Conservation (phyloP, 352 stramenopile species). For the Phytopythium kandeliae region DNA sequence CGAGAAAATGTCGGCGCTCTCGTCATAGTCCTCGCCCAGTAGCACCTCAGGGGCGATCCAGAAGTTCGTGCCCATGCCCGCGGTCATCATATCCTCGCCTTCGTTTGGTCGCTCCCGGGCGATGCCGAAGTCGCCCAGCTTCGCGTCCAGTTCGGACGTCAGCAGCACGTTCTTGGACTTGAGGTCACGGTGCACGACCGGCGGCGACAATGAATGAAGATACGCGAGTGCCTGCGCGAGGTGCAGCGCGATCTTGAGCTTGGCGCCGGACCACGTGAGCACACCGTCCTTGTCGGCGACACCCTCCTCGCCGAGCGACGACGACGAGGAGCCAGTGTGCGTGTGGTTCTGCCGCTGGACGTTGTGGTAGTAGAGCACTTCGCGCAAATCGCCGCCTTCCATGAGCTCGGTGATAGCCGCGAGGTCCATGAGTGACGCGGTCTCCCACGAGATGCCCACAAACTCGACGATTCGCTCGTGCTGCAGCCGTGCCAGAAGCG, state of each 20-base stretch:
- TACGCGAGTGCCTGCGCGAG: conserved; percentile 39
- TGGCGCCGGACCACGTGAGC: conserved; percentile 29
- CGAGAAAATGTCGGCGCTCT: conserved; percentile 41
- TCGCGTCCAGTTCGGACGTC: conserved; percentile 16
- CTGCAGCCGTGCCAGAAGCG: conserved; percentile 27
- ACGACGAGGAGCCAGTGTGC: no score
- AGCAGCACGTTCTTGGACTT: conserved; percentile 17
- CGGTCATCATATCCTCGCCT: conserved; percentile 49
- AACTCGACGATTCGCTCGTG: conserved; percentile 40
- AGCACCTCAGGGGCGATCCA: conserved; percentile 67
- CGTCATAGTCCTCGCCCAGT: conserved; percentile 35
- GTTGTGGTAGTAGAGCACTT: conserved; percentile 15
- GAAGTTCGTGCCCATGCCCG: conserved; percentile 38
- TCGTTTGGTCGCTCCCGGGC: not conserved
- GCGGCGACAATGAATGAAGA: conserved; percentile 37
- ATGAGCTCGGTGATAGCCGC: conserved; percentile 47
- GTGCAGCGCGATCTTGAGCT: conserved; percentile 36
- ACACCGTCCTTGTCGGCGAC: not conserved
- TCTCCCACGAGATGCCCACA: conserved; percentile 39
- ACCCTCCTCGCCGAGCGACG: not conserved
- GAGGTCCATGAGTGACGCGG: conserved; percentile 19
- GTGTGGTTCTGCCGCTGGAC: no score
- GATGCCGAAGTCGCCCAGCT: conserved; percentile 10
- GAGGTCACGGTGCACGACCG: conserved; percentile 26
- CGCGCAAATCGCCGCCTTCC: conserved; percentile 40